A percentile compares a stretch with the other conserved stretches of the same genome.
Evolutionary conservation across 768 basidiomycete species (phyloP).

Genomic region (Collybia sordida): DNA sequence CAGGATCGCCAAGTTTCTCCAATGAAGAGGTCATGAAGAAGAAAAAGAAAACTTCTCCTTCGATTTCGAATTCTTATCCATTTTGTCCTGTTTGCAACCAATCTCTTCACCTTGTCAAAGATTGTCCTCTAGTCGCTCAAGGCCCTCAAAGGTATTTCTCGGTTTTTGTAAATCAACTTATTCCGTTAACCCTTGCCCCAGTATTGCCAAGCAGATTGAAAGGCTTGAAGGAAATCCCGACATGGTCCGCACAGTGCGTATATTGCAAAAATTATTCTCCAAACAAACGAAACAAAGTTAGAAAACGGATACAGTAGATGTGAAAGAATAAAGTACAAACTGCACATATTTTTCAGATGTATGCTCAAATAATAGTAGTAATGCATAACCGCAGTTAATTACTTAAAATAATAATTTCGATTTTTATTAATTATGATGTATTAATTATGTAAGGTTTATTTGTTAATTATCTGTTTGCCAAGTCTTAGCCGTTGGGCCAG

Average conservation of each 20-base stretch:
- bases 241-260: slow-evolving; percentile 35
- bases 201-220: slow-evolving; percentile 41
- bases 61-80: slow-evolving; percentile 10
- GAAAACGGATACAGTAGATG: too few relatives aligned
- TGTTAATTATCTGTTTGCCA: too few relatives aligned
- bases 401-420: too few relatives aligned
- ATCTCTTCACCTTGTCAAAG: slow-evolving; percentile 38
- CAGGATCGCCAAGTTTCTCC: slow-evolving; percentile 25
- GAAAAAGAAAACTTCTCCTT: slow-evolving; percentile 23
- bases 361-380: too few relatives aligned
- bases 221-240: slow-evolving; percentile 37
- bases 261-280: slow-evolving; percentile 37
- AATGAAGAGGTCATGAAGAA: slow-evolving; percentile 36
- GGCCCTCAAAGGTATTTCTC: slow-evolving; percentile 53
- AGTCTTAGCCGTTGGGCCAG: too few relatives aligned
- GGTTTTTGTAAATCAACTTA: not conserved
- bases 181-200: slow-evolving; percentile 14
- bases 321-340: too few relatives aligned
- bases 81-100: slow-evolving; percentile 50
- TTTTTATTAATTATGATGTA: too few relatives aligned
- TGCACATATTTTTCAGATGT: too few relatives aligned
- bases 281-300: slow-evolving; percentile 27
- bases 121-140: slow-evolving; percentile 53
- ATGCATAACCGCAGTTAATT: too few relatives aligned
- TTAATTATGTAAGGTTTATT: too few relatives aligned